A percentile compares a stretch with the other conserved stretches of the same genome.
Conservation (phyloP, 768 basidiomycete species). For the Amanita brunnescens region DNA sequence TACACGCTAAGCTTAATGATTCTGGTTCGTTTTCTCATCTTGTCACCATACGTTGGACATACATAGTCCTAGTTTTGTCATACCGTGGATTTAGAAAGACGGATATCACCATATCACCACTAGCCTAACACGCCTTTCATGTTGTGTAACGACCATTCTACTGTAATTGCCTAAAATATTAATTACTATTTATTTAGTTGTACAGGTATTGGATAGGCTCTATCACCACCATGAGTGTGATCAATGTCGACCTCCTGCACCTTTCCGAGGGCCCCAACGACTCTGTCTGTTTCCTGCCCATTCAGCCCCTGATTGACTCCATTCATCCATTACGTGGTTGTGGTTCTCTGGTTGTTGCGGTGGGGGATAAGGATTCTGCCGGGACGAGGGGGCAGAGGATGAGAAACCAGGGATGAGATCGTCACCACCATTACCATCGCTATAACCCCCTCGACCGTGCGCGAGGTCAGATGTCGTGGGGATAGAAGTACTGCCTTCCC, state of each 20-base stretch:
- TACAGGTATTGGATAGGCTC: neutral
- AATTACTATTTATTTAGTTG: neutral
- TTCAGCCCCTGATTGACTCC: conserved; percentile 23
- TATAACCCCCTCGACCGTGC: conserved; percentile 12
- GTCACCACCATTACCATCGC: conserved; percentile 35
- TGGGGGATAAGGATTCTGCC: conserved; percentile 23
- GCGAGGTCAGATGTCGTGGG: conserved; percentile 8
- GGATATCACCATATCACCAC: neutral
- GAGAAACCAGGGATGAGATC: conserved; percentile 60
- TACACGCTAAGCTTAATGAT: neutral
- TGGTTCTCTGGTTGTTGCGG: conserved; percentile 44
- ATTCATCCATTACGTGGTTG: conserved; percentile 21
- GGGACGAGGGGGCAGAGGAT: conserved; percentile 25
- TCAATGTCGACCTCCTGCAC: conserved; percentile 14
- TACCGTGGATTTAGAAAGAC: neutral
- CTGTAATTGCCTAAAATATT: neutral
- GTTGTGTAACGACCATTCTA: neutral
- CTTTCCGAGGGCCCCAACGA: conserved; percentile 22
- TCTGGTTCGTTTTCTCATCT: neutral
- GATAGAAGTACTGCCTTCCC: conserved; percentile 19
- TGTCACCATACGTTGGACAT: neutral
- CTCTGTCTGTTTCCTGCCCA: conserved; percentile 23
- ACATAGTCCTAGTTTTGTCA: neutral
- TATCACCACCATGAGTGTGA: neutral
- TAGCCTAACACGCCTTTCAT: conserved; percentile 2